A percentile compares a stretch with the other conserved stretches of the same genome.
These are phyloP conservation scores for Gastrolobium bilobum DNA, from an alignment of 306 rosid genomes.

Conservation along the genomic window DNA sequence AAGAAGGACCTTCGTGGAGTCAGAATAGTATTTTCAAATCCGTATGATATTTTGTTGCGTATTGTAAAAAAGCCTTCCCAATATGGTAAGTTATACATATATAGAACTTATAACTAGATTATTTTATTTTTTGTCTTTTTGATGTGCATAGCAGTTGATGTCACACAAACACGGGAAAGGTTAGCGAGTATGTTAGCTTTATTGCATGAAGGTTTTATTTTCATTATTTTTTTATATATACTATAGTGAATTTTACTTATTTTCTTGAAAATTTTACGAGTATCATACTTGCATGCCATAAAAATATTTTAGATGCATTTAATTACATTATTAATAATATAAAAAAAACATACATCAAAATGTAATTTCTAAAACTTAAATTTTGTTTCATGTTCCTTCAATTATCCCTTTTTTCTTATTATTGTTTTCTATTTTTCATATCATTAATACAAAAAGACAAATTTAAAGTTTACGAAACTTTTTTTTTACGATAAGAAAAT, in stretches of 20 bases:
- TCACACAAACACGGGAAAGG: background rate
- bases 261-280: background rate
- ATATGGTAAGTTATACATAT: conserved; percentile 44
- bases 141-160: background rate
- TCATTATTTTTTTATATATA: background rate
- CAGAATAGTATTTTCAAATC: conserved; percentile 52
- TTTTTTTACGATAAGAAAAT: too few relatives aligned
- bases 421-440: background rate
- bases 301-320: background rate
- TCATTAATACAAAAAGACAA: background rate
- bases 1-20: conserved; percentile 55
- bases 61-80: conserved; percentile 50
- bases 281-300: background rate
- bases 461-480: too few relatives aligned
- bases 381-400: background rate
- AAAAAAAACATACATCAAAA: background rate
- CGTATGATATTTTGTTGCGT: conserved; percentile 41
- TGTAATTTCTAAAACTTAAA: background rate
- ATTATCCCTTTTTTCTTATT: background rate
- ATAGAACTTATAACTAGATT: background rate
- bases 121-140: background rate
- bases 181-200: background rate
- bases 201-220: background rate
- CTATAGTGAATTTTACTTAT: background rate
- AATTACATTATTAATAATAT: background rate